Evolutionary conservation across 228 moss, liverwort and hornwort species (phyloP).

Genomic region (Sphagnum magellanicum): DNA sequence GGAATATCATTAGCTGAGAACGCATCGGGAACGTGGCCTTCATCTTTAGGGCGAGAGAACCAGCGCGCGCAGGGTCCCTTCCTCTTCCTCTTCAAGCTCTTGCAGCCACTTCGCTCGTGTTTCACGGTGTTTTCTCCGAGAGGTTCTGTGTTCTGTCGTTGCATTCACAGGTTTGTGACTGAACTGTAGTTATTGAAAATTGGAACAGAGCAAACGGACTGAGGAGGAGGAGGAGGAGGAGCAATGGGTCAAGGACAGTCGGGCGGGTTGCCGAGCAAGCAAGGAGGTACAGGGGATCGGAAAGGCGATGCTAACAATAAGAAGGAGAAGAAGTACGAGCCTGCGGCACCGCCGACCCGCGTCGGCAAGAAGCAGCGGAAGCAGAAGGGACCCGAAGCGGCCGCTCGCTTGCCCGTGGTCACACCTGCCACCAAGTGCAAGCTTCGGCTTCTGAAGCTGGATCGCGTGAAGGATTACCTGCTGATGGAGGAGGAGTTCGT

Average conservation of each 20-base stretch:
- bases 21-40: too few species aligned
- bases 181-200: too few species aligned
- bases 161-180: too few species aligned
- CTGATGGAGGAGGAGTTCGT: constrained; percentile 99
- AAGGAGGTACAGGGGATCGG: constrained; percentile 54
- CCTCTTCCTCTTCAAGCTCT: too few species aligned
- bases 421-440: constrained; percentile 92
- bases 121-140: too few species aligned
- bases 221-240: neutral
- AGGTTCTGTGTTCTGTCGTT: too few species aligned
- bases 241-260: constrained; percentile 96
- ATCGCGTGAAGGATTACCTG: constrained; percentile 89
- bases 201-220: too few species aligned
- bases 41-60: too few species aligned
- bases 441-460: constrained; percentile 90
- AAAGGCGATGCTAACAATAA: constrained; percentile 70
- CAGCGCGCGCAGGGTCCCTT: too few species aligned
- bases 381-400: constrained; percentile 94
- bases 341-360: constrained; percentile 87
- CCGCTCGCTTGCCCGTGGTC: constrained; percentile 88
- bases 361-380: constrained; percentile 95
- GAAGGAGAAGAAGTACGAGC: constrained; percentile 99
- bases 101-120: too few species aligned
- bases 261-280: constrained; percentile 69
- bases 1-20: too few species aligned